These are phyloP conservation scores for Coniochaeta sp. DNA, from an alignment of 2,329 filamentous ascomycete genomes.

Conservation along the genomic window DNA sequence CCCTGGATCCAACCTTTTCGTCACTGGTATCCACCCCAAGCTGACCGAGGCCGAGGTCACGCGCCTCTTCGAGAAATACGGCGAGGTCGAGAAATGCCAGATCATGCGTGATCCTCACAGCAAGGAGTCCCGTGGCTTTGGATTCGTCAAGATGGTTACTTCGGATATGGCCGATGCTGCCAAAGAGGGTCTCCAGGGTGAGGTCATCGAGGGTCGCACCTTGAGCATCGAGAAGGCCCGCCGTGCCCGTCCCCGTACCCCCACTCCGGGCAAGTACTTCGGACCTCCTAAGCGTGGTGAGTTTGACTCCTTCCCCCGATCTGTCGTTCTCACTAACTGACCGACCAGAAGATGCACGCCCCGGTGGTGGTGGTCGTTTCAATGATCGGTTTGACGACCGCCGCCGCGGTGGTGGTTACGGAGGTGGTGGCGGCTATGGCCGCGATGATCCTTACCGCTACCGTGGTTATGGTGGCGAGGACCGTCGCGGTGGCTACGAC, in stretches of 20 bases:
- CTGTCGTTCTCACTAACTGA: slow-evolving; percentile 28
- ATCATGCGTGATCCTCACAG: slow-evolving; percentile 99
- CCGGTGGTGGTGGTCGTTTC: slow-evolving; percentile 47
- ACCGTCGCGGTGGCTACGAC: slow-evolving; percentile 25
- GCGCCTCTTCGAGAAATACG: slow-evolving; percentile 96
- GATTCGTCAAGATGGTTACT: slow-evolving; percentile 98
- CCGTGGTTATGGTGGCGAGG: slow-evolving; percentile 27
- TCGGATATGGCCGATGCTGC: slow-evolving; percentile 93
- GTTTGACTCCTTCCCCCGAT: slow-evolving; percentile 32
- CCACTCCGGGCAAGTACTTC: slow-evolving; percentile 98
- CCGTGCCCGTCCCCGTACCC: slow-evolving; percentile 86
- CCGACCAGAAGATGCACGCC: slow-evolving; percentile 45
- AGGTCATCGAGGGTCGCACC: slow-evolving; percentile 89
- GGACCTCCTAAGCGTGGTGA: slow-evolving; percentile 94
- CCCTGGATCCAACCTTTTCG: slow-evolving; percentile 95
- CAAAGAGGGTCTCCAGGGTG: slow-evolving; percentile 91
- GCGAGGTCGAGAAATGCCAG: slow-evolving; percentile 97
- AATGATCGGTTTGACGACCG: slow-evolving; percentile 63
- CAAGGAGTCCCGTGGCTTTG: slow-evolving; percentile 96
- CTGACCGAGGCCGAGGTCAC: slow-evolving; percentile 85
- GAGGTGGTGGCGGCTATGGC: slow-evolving; percentile 34
- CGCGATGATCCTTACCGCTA: slow-evolving; percentile 53
- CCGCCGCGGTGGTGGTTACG: slow-evolving; percentile 51
- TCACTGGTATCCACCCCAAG: slow-evolving; percentile 93
- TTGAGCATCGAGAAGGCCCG: slow-evolving; percentile 98